phyloP scores from a whole-genome alignment of 257 asterid genomes.

The Salvia miltiorrhiza region DNA sequence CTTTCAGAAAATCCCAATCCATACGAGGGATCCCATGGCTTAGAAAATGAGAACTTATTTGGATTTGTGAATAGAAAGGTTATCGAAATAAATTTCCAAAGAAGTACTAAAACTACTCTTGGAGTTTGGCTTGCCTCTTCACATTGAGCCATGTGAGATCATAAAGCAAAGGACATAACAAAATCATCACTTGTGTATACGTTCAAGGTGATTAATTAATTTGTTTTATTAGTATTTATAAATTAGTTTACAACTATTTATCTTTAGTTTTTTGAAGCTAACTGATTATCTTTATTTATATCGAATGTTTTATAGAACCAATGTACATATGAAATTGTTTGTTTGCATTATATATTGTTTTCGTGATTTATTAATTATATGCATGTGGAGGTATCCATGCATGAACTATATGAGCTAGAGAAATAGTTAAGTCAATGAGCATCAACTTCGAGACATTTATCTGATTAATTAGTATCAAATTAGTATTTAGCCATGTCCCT shows the following conservation, averaged over 20 bases:
- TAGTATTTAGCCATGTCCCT: slow-evolving; percentile 15
- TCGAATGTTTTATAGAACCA: slow-evolving; percentile 1
- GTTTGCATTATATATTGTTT: background rate
- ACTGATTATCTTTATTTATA: background rate
- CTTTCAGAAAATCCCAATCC: slow-evolving; percentile 1
- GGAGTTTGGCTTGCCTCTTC: slow-evolving; percentile 33
- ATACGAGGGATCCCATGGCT: slow-evolving; percentile 32
- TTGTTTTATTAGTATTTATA: background rate
- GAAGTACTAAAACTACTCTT: slow-evolving; percentile 20
- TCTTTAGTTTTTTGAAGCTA: too few relatives aligned
- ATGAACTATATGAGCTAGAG: slow-evolving; percentile 20
- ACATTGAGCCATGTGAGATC: slow-evolving; percentile 67
- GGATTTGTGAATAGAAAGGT: slow-evolving; percentile 29
- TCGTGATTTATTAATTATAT: slow-evolving; percentile 10
- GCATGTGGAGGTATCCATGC: slow-evolving; percentile 20
- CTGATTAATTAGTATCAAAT: background rate
- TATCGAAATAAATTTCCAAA: background rate
- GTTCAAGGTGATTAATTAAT: slow-evolving; percentile 20
- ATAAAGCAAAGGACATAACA: slow-evolving; percentile 29
- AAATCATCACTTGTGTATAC: slow-evolving; percentile 19
- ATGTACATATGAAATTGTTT: background rate
- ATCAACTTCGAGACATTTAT: slow-evolving; percentile 39
- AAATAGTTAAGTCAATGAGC: slow-evolving; percentile 38
- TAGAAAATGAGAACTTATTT: slow-evolving; percentile 12
- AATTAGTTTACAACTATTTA: background rate